These are phyloP conservation scores for Lactifluus hygrophoroides DNA, from an alignment of 768 basidiomycete genomes.

Conservation along the genomic window DNA sequence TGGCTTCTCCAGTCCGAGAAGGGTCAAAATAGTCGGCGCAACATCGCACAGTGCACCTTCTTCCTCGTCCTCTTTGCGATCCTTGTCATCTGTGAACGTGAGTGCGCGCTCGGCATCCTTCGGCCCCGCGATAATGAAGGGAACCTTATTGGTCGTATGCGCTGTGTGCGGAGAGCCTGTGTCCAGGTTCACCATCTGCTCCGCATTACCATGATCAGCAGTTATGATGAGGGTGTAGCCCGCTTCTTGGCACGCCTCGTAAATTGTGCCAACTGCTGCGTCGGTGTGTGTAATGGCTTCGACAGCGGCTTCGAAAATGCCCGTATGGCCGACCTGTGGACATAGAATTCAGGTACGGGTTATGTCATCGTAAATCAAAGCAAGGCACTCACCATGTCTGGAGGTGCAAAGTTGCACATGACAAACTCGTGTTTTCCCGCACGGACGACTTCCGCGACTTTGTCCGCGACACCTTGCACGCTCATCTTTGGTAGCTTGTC, in stretches of 20 bases:
- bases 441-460: conserved; percentile 80
- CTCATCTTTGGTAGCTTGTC: conserved; percentile 89
- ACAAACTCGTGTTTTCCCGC: conserved; percentile 71
- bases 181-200: conserved; percentile 81
- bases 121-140: conserved; percentile 71
- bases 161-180: conserved; percentile 87
- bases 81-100: conserved; percentile 42
- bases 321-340: conserved; percentile 83
- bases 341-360: background rate
- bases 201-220: conserved; percentile 93
- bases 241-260: conserved; percentile 74
- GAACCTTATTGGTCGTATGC: conserved; percentile 85
- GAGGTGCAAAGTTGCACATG: conserved; percentile 98
- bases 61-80: conserved; percentile 47
- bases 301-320: conserved; percentile 85
- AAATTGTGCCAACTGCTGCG: conserved; percentile 79
- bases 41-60: conserved; percentile 81
- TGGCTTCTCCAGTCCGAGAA: conserved; percentile 66
- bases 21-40: conserved; percentile 77
- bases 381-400: conserved; percentile 68
- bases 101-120: conserved; percentile 42
- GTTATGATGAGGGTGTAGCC: conserved; percentile 86
- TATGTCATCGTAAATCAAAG: background rate
- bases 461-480: conserved; percentile 80
- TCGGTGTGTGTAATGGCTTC: conserved; percentile 85